These are phyloP conservation scores for Balakata baccata DNA, from an alignment of 345 rosid genomes.

Conservation along the genomic window DNA sequence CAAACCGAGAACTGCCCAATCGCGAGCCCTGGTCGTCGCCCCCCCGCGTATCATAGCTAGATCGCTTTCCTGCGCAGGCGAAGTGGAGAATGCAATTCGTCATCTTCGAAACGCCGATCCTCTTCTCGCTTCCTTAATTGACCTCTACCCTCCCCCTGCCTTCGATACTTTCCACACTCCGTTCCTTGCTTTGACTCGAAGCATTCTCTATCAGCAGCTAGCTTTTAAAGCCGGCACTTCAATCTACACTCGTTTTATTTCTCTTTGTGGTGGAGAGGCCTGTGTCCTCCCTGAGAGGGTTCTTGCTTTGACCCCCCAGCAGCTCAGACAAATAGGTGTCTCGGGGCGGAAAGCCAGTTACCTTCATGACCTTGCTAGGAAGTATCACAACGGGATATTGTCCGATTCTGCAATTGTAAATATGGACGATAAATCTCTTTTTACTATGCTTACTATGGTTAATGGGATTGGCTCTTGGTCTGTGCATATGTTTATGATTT, in stretches of 20 bases:
- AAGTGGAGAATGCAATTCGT: slow-evolving; percentile 67
- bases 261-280: slow-evolving; percentile 74
- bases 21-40: slow-evolving; percentile 34
- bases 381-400: slow-evolving; percentile 79
- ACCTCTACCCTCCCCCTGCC: slow-evolving; percentile 61
- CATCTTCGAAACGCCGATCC: slow-evolving; percentile 83
- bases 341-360: slow-evolving; percentile 92
- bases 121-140: slow-evolving; percentile 58
- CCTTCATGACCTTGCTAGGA: slow-evolving; percentile 88
- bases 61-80: slow-evolving; percentile 79
- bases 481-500: slow-evolving; percentile 96
- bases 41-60: slow-evolving; percentile 52
- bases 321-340: slow-evolving; percentile 86
- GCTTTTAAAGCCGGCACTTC: slow-evolving; percentile 86
- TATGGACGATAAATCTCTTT: slow-evolving; percentile 94
- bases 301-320: slow-evolving; percentile 60
- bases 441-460: slow-evolving; percentile 97
- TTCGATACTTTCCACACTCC: slow-evolving; percentile 80
- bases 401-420: slow-evolving; percentile 74
- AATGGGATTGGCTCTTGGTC: slow-evolving; percentile 99
- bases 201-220: slow-evolving; percentile 87
- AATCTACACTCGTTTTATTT: slow-evolving; percentile 81
- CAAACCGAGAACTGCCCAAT: slow-evolving; percentile 30
- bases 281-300: slow-evolving; percentile 74
- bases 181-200: slow-evolving; percentile 77